Evolutionary conservation across 306 rosid species (phyloP), one percentile per base, ranked within the genome.

Genomic region (Parietaria judaica): DNA sequence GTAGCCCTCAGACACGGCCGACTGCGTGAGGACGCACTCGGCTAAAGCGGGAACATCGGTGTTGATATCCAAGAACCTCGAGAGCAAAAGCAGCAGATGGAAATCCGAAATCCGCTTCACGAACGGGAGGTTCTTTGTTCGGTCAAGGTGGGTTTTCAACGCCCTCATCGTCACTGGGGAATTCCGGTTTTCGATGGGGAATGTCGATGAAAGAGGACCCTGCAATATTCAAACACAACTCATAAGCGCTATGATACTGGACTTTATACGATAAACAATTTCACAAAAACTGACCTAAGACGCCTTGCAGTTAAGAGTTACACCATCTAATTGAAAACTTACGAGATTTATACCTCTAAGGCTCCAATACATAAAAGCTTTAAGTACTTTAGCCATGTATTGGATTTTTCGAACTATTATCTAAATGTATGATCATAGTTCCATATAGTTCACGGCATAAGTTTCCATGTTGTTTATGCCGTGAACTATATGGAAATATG

Each of bases 91-190:
- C 69, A 94, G 80, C 74, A 94, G 81, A 81, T 94, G 99, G 57
- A 94, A 94, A 74, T 94, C 99, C 0, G 97, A 75, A 67, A 89
- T 86, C 60, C 82, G 79, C 89, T 88, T 94, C 79, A 83, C 94
- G 23, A 84, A 81, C 36, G 94, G 83, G 72, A 86, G 82, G 65
- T 45, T 77, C 77, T 83, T 94, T 11, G 87, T 64, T 16, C 87
- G 76, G 48, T 88, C 97, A 44, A 94, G 83, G 74, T 88, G 99
- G 77, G 41, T 86, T 80, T 79, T 94, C 78, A 94, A 76, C 1
- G 94, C 97, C 75, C 23, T 83, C 80, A 76, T 60, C 0, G 83
- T 63, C 75, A 86, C 79, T 8, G 54, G 71, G 54, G 60, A 56
- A 56, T 31, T 76, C 63, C 97, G 84, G 70, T 94, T 94, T 86